Base-by-base conservation (phyloP, 345 rosid species). In the Salix exigua region DNA sequence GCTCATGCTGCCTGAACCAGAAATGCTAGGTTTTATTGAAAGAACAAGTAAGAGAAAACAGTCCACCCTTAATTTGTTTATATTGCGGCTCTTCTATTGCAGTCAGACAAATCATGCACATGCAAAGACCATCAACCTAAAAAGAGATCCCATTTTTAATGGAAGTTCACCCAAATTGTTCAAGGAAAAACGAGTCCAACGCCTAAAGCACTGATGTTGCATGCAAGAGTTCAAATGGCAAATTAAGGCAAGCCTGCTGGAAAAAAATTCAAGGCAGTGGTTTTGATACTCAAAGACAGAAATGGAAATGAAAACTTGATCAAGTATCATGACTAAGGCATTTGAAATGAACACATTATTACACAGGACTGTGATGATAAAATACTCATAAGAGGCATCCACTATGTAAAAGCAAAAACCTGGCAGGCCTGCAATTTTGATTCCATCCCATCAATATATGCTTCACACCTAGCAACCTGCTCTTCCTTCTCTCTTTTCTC, bases 401-500 rank as follows among this genome's bases (percentile, higher is more conserved):
- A 74, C 37, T 67, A 44, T 17, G 75, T 9, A 7, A 68, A 40
- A 70, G 65, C 4, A 76, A 51, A 77, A 85, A 96, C 99, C 98
- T 89, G 97, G 90, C 96, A 96, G 50, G 91, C 86, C 81, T 94
- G 96, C 79, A 94, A 82, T 72, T 87, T 90, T 68, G 98, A 80
- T 83, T 87, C 97, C 99, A 96, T 96, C 82, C 89, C 89, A 81
- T 96, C 97, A 70, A 94, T 91, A 87, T 91, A 91, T 75, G 93
- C 93, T 84, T 96, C 98, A 82, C 97, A 92, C 46, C 98, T 86
- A 50, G 94, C 90, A 83, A 94, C 83, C 83, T 88, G 98, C 84
- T 90, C 98, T 77, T 94, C 98, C 73, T 94, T 96, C 83, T 96
- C 91, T 72, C 90, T 89, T 86, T 91, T 96, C 82, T 96, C 99